These are phyloP conservation scores for Chlorella sp. DNA, from an alignment of 139 green algal genomes.

Conservation along the genomic window DNA sequence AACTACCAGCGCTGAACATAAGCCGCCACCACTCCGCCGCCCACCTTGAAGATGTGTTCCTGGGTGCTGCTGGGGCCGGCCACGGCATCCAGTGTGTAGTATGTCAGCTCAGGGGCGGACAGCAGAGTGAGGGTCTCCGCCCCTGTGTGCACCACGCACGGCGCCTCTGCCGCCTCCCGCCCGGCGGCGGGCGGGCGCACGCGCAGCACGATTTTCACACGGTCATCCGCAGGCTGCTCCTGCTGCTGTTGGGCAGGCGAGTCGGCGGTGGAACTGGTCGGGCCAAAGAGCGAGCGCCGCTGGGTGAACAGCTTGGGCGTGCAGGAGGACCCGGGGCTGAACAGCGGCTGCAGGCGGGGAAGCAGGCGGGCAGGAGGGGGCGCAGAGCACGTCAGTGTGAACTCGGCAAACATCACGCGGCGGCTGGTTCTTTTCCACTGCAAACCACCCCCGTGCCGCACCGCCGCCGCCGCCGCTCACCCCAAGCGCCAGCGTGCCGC, in stretches of 20 bases:
- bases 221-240: slow-evolving; percentile 1
- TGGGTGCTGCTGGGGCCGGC: slow-evolving; percentile 52
- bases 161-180: slow-evolving; percentile 36
- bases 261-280: neutral
- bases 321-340: neutral
- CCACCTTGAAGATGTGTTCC: slow-evolving; percentile 61
- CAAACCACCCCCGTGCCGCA: neutral
- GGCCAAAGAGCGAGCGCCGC: slow-evolving; percentile 1
- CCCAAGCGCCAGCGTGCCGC: neutral
- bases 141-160: slow-evolving; percentile 42
- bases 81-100: slow-evolving; percentile 72
- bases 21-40: too few species aligned
- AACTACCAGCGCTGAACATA: too few species aligned
- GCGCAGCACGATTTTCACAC: slow-evolving; percentile 56
- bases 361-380: neutral
- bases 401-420: too few species aligned
- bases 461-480: neutral
- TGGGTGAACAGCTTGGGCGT: slow-evolving; percentile 30
- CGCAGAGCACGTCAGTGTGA: too few species aligned
- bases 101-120: slow-evolving; percentile 23
- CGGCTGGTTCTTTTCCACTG: too few species aligned
- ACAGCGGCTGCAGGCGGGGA: neutral
- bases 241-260: neutral
- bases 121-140: slow-evolving; percentile 28
- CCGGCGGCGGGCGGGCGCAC: slow-evolving; percentile 48